Base-by-base conservation (phyloP, 2,329 filamentous ascomycete species). In the Claviceps pazoutovae region DNA sequence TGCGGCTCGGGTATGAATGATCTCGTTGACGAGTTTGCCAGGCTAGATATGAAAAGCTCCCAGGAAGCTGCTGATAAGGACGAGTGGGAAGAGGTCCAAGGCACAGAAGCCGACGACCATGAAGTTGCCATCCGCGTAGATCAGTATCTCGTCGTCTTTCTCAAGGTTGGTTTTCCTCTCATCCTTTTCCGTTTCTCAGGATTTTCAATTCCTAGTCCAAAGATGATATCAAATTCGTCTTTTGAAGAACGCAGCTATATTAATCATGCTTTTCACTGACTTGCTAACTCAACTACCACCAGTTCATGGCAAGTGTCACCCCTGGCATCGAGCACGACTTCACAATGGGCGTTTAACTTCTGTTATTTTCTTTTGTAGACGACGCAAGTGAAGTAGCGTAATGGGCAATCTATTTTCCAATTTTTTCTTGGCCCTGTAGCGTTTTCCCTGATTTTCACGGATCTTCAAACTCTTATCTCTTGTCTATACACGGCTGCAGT, bases 321-420 rank as follows among this genome's bases (percentile, higher is more conserved):
- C 93, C 93, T 5, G 90, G 90, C 47, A 97, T 98, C 67, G 91
- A 97, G 70, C 88, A 96, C 67, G 91, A 97, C 66, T 96, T 94
- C 67, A 97, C 91, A 1, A 96, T 96, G 89, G 87, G 88, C 5
- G 83, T 95, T 41, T 95, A 74, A 4, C 30, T 34, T 11, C 30
- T 34, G 9, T 11, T 4, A 34, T 34, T 34, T 34, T 34, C 3
- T 11, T 34, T 34, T 34, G 30, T 34, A 34, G 9, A 34, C 30
- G 30, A 34, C 9, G 3, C 30, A 34, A 34, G 19, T 23, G 11
- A 23, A 43, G 19, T 19, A 43, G 19, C 42, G 14, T 21, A n/a
- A 7, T 16, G 11, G 30, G 9, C 30, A 11, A 34, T 34, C 11
- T 11, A 9, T 34, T 4, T 34, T 34, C 7, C 42, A 43, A 3